Conservation (phyloP, 495 filamentous ascomycete genomes). For the Friedmanniomyces simplex region DNA sequence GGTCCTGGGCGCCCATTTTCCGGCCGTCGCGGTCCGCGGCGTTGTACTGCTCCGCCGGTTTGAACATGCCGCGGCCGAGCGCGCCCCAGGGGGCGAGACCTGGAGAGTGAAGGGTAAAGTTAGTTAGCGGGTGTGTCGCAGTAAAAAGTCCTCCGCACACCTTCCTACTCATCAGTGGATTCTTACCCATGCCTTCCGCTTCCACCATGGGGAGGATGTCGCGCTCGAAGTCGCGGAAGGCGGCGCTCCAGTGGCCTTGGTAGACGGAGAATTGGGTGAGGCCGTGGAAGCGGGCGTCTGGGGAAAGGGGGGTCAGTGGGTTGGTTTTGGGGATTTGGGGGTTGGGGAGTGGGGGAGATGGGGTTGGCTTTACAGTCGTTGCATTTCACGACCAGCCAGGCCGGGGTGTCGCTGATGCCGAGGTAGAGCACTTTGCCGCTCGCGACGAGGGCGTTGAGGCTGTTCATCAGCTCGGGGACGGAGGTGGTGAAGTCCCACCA, state of each 20-base stretch:
- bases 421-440: constrained; percentile 61
- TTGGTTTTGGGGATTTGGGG: too few species aligned
- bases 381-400: constrained; percentile 27
- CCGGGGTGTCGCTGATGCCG: constrained; percentile 56
- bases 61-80: constrained; percentile 54
- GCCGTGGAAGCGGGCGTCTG: constrained; percentile 22
- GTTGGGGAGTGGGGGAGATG: too few species aligned
- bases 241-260: constrained; percentile 23
- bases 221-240: constrained; percentile 24
- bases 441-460: constrained; percentile 47
- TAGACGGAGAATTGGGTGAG: constrained; percentile 24
- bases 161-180: too few species aligned
- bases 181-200: constrained; percentile 62
- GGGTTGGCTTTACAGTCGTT: constrained; percentile 22
- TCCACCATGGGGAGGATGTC: constrained; percentile 25
- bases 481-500: constrained; percentile 57
- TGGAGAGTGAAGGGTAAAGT: too few species aligned
- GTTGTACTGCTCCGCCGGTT: constrained; percentile 35
- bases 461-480: constrained; percentile 62
- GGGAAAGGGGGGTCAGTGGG: neutral
- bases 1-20: constrained; percentile 28
- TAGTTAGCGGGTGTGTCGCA: too few species aligned
- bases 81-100: constrained; percentile 53
- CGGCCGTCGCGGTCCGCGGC: constrained; percentile 27
- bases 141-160: too few species aligned